Evolutionary conservation across 805 yeast genomes (phyloP).

Genomic region (Cyberlindnera lachancei): DNA sequence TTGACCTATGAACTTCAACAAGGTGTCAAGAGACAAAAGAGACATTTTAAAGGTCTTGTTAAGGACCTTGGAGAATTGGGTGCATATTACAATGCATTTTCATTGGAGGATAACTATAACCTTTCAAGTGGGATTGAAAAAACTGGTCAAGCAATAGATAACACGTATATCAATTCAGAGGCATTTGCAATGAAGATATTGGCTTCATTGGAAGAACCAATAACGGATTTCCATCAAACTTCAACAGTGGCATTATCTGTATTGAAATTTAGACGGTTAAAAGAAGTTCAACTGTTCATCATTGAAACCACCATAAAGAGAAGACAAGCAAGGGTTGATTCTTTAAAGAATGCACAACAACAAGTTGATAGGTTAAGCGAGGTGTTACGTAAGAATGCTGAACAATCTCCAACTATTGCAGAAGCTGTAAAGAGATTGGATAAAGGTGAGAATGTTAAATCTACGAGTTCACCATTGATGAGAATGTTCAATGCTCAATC

Average conservation of each 20-base stretch:
- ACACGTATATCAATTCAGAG: constrained; percentile 47
- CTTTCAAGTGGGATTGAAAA: constrained; percentile 63
- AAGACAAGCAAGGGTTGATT: constrained; percentile 24
- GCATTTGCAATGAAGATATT: constrained; percentile 30
- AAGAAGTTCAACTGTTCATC: constrained; percentile 42
- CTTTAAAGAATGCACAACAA: constrained; percentile 27
- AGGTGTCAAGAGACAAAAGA: constrained; percentile 20
- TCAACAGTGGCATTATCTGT: constrained; percentile 34
- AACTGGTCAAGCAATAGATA: constrained; percentile 82
- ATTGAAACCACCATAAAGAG: constrained; percentile 33
- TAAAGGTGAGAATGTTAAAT: constrained; percentile 18
- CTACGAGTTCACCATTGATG: constrained; percentile 19
- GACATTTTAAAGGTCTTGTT: constrained; percentile 46
- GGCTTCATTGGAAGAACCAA: constrained; percentile 31
- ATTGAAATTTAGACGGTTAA: constrained; percentile 51
- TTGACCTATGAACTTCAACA: constrained; percentile 17
- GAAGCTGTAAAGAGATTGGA: constrained; percentile 24
- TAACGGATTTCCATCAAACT: constrained; percentile 27
- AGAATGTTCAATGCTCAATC: constrained; percentile 17
- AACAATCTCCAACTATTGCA: constrained; percentile 28
- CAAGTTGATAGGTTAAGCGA: constrained; percentile 24
- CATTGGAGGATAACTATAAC: constrained; percentile 35
- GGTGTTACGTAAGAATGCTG: constrained; percentile 28
- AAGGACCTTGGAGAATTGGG: constrained; percentile 73
- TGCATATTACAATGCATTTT: constrained; percentile 54